phyloP scores from a whole-genome alignment of 371 early-diverging fungal species.

The Mortierella sp. region DNA sequence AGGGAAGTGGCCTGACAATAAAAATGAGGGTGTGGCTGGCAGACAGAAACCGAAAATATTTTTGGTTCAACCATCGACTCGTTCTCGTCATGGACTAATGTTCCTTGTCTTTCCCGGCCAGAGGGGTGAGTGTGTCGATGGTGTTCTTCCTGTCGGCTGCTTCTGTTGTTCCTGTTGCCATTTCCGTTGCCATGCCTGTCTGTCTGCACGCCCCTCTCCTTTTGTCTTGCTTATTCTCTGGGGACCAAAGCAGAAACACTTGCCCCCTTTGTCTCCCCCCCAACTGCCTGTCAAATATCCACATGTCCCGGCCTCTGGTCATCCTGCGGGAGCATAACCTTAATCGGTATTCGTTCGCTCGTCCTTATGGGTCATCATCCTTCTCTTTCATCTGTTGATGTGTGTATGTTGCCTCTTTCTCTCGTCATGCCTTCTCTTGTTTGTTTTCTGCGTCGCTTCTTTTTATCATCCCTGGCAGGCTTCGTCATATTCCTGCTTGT shows the following conservation, averaged over 20 bases:
- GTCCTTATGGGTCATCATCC: not conserved
- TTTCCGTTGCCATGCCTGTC: not conserved
- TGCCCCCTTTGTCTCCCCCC: not conserved
- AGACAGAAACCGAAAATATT: conserved; percentile 7
- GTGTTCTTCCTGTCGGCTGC: not conserved
- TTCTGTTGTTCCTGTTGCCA: not conserved
- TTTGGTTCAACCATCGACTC: not conserved
- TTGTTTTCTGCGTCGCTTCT: not conserved
- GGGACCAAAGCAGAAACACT: not conserved
- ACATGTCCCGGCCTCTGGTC: conserved; percentile 7
- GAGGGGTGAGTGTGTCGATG: not conserved
- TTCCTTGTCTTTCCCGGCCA: not conserved
- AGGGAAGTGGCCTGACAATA: not conserved
- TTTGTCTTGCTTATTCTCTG: not conserved
- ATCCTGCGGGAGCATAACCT: conserved; percentile 1
- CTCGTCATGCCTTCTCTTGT: not conserved
- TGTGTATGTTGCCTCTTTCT: not conserved
- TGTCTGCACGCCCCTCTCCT: not conserved
- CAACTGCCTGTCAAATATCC: conserved; percentile 1
- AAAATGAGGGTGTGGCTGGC: not conserved
- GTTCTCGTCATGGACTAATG: not conserved
- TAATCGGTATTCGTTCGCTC: not conserved
- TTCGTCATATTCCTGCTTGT: not conserved
- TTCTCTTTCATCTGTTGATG: not conserved
- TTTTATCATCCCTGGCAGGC: not conserved